Percentiles rank a stretch among this genome's conserved stretches.
Conservation (phyloP, 768 basidiomycete genomes). For the Dacryopinax spathularia region DNA sequence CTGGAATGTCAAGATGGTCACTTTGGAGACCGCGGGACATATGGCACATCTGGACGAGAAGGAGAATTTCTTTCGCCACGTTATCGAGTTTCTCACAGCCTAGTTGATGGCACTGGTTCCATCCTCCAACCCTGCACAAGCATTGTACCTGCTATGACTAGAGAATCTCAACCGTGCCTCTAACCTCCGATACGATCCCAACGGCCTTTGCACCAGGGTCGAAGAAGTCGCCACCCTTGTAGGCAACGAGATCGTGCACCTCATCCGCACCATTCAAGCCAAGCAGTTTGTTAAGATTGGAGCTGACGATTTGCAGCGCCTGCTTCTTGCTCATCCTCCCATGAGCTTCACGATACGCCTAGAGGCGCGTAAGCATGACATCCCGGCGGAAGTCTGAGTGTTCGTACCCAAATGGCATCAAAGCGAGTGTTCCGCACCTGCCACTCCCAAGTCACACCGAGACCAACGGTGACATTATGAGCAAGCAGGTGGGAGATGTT, state of each 20-base stretch:
- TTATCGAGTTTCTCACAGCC: constrained; percentile 23
- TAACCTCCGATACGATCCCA: constrained; percentile 38
- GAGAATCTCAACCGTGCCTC: constrained; percentile 38
- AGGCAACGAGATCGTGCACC: constrained; percentile 39
- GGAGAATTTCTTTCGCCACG: constrained; percentile 27
- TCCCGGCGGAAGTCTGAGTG: constrained; percentile 6
- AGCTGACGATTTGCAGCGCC: constrained; percentile 40
- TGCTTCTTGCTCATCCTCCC: constrained; percentile 29
- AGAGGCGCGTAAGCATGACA: neutral
- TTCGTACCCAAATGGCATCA: constrained; percentile 65
- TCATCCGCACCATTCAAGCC: constrained; percentile 21
- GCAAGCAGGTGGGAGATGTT: constrained; percentile 47
- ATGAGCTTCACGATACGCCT: constrained; percentile 32
- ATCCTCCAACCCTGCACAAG: too few relatives aligned
- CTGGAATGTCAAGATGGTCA: constrained; percentile 32
- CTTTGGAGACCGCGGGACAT: constrained; percentile 33
- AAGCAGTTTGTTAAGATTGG: constrained; percentile 42
- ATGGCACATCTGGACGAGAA: constrained; percentile 32
- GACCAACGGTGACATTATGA: constrained; percentile 57
- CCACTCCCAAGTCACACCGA: constrained; percentile 47
- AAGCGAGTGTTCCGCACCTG: constrained; percentile 62
- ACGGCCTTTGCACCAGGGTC: constrained; percentile 36
- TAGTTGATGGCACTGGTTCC: neutral
- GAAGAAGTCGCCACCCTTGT: constrained; percentile 39
- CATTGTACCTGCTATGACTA: too few relatives aligned